Conservation (phyloP, 2,329 filamentous ascomycete genomes). For the Diplodia corticola region DNA sequence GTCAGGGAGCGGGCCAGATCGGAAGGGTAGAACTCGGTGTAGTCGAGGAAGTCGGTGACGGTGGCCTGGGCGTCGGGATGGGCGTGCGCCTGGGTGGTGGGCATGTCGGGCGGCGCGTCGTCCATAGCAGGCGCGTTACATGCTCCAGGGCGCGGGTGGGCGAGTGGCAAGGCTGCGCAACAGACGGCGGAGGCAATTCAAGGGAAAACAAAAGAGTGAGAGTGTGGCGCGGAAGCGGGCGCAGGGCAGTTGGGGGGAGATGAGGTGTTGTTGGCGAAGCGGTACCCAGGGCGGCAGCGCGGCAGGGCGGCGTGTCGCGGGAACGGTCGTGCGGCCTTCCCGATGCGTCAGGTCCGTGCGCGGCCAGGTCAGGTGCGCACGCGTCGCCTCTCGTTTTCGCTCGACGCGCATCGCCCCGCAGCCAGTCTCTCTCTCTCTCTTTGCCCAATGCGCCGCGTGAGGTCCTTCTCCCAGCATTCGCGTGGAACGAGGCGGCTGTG, state of each 20-base stretch:
- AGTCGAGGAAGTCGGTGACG: conserved; percentile 67
- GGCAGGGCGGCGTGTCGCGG: neutral
- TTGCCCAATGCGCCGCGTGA: neutral
- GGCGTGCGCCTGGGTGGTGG: conserved; percentile 46
- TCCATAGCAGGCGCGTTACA: conserved; percentile 10
- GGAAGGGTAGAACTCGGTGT: conserved; percentile 68
- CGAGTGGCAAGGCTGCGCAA: neutral
- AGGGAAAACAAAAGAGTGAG: neutral
- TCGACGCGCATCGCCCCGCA: neutral
- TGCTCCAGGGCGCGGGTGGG: conserved; percentile 1
- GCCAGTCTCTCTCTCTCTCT: neutral
- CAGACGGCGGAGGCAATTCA: neutral
- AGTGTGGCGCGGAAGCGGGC: no score
- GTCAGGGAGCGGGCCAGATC: conserved; percentile 64
- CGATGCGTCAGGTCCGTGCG: neutral
- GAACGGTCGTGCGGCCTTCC: conserved; percentile 4
- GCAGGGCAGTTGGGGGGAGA: neutral
- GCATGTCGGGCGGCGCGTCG: conserved; percentile 29
- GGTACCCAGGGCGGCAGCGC: no score
- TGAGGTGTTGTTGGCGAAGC: neutral
- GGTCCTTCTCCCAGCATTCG: neutral
- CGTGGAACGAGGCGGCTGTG: neutral
- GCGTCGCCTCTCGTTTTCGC: neutral
- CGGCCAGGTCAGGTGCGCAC: neutral
- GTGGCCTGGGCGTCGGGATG: conserved; percentile 67